These are phyloP conservation scores for Centaurea solstitialis DNA, from an alignment of 129 eudicot species.

Conservation along the genomic window DNA sequence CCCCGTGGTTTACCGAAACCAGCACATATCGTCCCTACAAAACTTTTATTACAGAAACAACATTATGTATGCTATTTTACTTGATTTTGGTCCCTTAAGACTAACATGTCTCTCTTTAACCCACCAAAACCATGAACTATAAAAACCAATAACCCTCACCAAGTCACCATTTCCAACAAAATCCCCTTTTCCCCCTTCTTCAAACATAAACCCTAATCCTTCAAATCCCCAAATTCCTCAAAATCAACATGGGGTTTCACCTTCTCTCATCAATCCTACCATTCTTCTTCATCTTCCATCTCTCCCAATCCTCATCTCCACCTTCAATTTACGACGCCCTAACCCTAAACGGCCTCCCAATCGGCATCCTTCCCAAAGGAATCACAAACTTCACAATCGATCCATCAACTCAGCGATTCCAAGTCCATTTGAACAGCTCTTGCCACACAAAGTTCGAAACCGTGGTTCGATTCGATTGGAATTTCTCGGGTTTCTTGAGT, in stretches of 20 bases:
- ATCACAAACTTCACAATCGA: conserved; percentile 54
- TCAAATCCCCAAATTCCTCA: neutral
- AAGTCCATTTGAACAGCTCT: conserved; percentile 41
- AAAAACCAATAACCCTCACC: no score
- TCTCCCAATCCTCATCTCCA: conserved; percentile 24
- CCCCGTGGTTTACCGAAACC: no score
- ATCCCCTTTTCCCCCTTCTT: conserved; percentile 1
- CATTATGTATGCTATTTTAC: no score
- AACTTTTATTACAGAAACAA: no score
- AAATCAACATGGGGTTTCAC: conserved; percentile 6
- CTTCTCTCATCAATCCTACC: neutral
- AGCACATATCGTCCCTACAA: no score
- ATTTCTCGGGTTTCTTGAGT: conserved; percentile 50
- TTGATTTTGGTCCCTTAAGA: no score
- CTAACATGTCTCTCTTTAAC: no score
- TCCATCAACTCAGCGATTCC: conserved; percentile 51
- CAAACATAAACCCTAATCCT: conserved; percentile 26
- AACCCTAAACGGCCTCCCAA: conserved; percentile 59
- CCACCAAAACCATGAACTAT: no score
- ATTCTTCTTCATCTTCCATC: neutral
- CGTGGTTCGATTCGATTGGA: conserved; percentile 54
- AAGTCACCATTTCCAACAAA: neutral
- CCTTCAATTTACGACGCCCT: conserved; percentile 59
- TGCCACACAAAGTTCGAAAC: conserved; percentile 80
- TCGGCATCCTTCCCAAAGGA: conserved; percentile 78